Percentiles rank a stretch among this genome's conserved stretches.
Evolutionary conservation across 768 basidiomycete genomes (phyloP).

Genomic region (Russula brevipes): DNA sequence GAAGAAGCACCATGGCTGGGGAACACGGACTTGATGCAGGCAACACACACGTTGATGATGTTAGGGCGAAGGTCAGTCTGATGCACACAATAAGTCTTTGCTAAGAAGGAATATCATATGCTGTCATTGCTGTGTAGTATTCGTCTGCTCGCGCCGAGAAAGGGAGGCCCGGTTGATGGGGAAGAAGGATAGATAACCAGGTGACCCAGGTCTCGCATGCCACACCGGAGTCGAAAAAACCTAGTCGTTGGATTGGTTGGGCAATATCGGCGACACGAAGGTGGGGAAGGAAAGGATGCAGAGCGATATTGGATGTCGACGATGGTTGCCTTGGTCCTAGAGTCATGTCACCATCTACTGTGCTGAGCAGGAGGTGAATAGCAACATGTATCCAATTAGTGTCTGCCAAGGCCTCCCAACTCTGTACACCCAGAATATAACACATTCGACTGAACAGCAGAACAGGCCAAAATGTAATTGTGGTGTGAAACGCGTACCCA

Average conservation of each 20-base stretch:
- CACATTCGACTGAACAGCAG: slow-evolving; percentile 76
- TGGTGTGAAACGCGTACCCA: too few species aligned
- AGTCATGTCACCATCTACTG: slow-evolving; percentile 42
- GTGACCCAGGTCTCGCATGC: slow-evolving; percentile 88
- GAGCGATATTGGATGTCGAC: slow-evolving; percentile 31
- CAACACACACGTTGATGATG: slow-evolving; percentile 84
- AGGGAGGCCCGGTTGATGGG: slow-evolving; percentile 81
- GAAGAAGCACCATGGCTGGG: slow-evolving; percentile 84
- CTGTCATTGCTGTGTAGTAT: slow-evolving; percentile 86
- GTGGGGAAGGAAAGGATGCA: slow-evolving; percentile 39
- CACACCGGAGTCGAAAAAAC: slow-evolving; percentile 70
- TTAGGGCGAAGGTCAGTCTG: slow-evolving; percentile 89
- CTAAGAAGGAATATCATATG: slow-evolving; percentile 84
- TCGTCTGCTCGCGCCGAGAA: slow-evolving; percentile 78
- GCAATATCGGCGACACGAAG: slow-evolving; percentile 51
- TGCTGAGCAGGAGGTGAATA: slow-evolving; percentile 81
- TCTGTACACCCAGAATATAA: slow-evolving; percentile 89
- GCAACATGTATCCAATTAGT: slow-evolving; percentile 96
- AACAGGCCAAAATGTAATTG: too few species aligned
- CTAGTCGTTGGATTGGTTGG: slow-evolving; percentile 73
- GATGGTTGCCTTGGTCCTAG: slow-evolving; percentile 42
- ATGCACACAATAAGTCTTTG: slow-evolving; percentile 87
- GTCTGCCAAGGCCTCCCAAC: slow-evolving; percentile 89
- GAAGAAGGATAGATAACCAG: slow-evolving; percentile 85
- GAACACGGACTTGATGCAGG: slow-evolving; percentile 79